Conservation (phyloP, 2,329 filamentous ascomycete species). For the Arachnopeziza araneosa region DNA sequence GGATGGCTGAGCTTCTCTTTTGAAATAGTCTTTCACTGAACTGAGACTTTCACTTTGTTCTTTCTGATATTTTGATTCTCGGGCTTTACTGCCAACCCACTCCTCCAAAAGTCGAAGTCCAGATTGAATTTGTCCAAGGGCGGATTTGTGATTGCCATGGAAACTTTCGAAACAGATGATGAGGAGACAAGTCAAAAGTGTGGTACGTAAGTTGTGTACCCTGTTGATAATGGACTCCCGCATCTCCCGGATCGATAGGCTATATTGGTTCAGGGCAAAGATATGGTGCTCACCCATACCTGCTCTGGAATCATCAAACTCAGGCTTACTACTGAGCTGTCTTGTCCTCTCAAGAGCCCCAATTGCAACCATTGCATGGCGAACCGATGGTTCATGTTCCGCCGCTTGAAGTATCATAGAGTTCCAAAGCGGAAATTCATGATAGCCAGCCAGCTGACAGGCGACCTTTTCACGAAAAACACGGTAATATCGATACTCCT, state of each 20-base stretch:
- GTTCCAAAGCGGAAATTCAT: neutral
- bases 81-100: neutral
- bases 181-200: neutral
- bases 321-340: slow-evolving; percentile 24
- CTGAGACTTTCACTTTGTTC: slow-evolving; percentile 20
- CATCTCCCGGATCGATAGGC: slow-evolving; percentile 41
- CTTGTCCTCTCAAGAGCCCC: slow-evolving; percentile 51
- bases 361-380: slow-evolving; percentile 59
- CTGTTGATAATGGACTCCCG: neutral
- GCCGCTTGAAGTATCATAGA: neutral
- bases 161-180: neutral
- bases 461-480: neutral
- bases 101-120: neutral
- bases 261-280: slow-evolving; percentile 54
- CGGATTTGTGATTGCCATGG: neutral
- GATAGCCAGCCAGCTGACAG: neutral
- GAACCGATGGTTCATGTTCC: slow-evolving; percentile 42
- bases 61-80: neutral
- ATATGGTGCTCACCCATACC: slow-evolving; percentile 49
- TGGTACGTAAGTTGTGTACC: neutral
- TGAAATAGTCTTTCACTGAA: neutral
- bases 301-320: slow-evolving; percentile 32
- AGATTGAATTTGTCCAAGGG: slow-evolving; percentile 9
- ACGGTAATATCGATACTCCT: neutral
- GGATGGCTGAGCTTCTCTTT: slow-evolving; percentile 18